phyloP scores from a whole-genome alignment of 225 moss, liverwort and hornwort genomes.

The Sphagnum tenellum region DNA sequence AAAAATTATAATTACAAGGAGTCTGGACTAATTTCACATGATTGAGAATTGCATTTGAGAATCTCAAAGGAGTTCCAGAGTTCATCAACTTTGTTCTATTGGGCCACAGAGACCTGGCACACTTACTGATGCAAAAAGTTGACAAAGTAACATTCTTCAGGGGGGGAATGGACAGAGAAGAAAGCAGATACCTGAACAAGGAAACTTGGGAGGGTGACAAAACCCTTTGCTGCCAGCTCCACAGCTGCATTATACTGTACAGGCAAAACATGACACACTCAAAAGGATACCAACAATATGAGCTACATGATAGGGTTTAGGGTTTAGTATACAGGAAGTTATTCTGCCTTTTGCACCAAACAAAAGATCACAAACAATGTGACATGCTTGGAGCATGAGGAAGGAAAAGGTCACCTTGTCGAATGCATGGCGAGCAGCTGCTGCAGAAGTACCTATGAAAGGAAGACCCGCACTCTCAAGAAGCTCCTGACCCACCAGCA shows the following conservation, averaged over 20 bases:
- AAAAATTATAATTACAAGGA: not conserved
- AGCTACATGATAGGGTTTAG: too few species aligned
- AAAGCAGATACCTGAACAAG: slow-evolving; percentile 48
- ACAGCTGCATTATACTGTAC: slow-evolving; percentile 73
- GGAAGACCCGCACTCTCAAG: slow-evolving; percentile 85
- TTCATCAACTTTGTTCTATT: too few species aligned
- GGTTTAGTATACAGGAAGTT: not conserved
- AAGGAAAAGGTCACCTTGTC: slow-evolving; percentile 55
- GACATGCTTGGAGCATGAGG: not conserved
- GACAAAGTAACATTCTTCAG: too few species aligned
- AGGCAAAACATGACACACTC: slow-evolving; percentile 1
- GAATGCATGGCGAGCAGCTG: slow-evolving; percentile 70
- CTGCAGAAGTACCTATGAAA: slow-evolving; percentile 78
- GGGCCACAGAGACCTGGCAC: too few species aligned
- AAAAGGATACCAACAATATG: not conserved
- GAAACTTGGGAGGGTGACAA: slow-evolving; percentile 76
- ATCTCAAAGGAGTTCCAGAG: too few species aligned
- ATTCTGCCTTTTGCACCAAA: not conserved
- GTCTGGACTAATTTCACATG: not conserved
- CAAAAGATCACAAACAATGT: not conserved
- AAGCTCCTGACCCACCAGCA: slow-evolving; percentile 22
- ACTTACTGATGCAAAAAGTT: too few species aligned
- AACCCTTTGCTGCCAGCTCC: slow-evolving; percentile 57
- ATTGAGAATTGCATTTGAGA: too few species aligned
- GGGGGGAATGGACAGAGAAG: too few species aligned